Conservation (phyloP, 23 red algal species). For the Cyanidium caldarium region DNA sequence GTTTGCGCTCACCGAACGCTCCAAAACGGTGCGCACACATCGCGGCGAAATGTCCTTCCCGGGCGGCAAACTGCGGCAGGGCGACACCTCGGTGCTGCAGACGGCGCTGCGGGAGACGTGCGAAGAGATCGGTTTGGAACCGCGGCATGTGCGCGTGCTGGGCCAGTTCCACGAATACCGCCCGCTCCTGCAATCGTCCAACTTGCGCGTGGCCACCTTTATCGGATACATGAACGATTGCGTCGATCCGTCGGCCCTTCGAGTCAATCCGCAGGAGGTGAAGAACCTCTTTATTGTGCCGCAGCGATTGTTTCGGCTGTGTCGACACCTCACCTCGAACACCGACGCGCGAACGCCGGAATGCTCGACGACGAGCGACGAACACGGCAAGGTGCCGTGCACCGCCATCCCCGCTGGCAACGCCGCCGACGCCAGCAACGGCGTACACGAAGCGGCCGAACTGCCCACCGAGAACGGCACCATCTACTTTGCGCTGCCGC, state of each 20-base stretch:
- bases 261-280: neutral
- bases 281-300: neutral
- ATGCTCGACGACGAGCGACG: neutral
- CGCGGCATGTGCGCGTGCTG: neutral
- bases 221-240: conserved; percentile 1
- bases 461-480: neutral
- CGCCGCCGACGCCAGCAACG: too few relatives aligned
- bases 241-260: neutral
- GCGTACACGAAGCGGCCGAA: too few relatives aligned
- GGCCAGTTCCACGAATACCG: neutral
- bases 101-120: conserved; percentile 18
- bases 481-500: neutral
- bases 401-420: too few relatives aligned
- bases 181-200: neutral
- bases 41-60: conserved; percentile 16
- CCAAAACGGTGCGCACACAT: neutral
- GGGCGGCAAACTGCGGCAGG: neutral
- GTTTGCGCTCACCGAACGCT: neutral
- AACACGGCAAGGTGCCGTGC: neutral
- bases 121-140: conserved; percentile 17
- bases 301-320: neutral
- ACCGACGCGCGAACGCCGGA: neutral
- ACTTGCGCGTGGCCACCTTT: neutral
- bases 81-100: neutral
- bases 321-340: neutral